phyloP scores from a whole-genome alignment of 768 basidiomycete genomes.

The Amanita rimosa region DNA sequence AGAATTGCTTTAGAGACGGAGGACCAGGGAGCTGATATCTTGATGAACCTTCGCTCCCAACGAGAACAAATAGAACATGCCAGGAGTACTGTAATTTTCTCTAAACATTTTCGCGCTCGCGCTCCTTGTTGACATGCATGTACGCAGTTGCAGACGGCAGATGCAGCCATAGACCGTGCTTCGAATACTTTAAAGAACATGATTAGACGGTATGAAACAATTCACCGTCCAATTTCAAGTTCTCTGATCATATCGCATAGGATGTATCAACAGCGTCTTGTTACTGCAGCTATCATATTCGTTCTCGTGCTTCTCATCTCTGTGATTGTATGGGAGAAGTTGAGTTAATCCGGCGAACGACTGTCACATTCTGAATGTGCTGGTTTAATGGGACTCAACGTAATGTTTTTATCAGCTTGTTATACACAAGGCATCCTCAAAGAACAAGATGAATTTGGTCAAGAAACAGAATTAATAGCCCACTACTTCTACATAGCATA shows the following conservation, averaged over 20 bases:
- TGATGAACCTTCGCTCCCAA: conserved; percentile 75
- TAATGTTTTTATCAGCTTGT: not conserved
- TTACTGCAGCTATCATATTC: conserved; percentile 78
- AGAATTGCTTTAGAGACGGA: conserved; percentile 94
- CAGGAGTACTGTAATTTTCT: conserved; percentile 62
- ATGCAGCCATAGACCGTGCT: conserved; percentile 83
- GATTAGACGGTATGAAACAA: conserved; percentile 71
- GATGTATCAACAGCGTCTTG: conserved; percentile 93
- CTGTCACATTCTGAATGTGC: not conserved
- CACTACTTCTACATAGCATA: conserved; percentile 18
- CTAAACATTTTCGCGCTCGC: not conserved
- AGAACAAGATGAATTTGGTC: conserved; percentile 2
- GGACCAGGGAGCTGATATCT: conserved; percentile 87
- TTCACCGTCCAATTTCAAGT: not conserved
- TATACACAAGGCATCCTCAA: conserved; percentile 1
- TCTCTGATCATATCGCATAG: conserved; percentile 27
- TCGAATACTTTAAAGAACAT: conserved; percentile 90
- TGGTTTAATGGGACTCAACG: not conserved
- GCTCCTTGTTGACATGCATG: not conserved
- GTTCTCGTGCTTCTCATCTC: conserved; percentile 78
- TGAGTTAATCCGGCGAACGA: conserved; percentile 21
- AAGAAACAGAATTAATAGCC: conserved; percentile 10
- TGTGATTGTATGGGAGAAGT: conserved; percentile 74
- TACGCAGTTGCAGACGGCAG: conserved; percentile 72
- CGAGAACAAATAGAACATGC: conserved; percentile 93